Percentiles rank a stretch among this genome's conserved stretches.
phyloP scores from a whole-genome alignment of 345 rosid genomes.

The Bruguiera gymnorhiza region DNA sequence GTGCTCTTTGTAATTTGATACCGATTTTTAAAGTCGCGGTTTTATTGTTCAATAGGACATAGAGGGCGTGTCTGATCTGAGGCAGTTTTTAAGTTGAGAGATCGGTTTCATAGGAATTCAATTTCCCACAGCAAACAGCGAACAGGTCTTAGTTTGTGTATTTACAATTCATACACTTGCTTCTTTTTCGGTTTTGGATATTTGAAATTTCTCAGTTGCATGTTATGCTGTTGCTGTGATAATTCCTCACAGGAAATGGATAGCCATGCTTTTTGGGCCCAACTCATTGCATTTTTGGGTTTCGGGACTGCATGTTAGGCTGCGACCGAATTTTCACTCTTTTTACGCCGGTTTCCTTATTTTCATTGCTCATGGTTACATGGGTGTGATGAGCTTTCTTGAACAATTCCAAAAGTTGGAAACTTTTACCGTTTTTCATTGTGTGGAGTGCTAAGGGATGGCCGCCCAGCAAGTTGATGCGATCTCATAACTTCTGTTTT shows the following conservation, averaged over 20 bases:
- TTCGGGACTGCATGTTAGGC: neutral
- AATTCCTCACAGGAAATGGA: neutral
- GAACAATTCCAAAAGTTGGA: too few species aligned
- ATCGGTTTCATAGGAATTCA: slow-evolving; percentile 27
- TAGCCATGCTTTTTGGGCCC: neutral
- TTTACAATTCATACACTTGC: neutral
- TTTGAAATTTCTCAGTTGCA: too few species aligned
- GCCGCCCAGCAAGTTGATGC: too few species aligned
- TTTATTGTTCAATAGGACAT: slow-evolving; percentile 8
- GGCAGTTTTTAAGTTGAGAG: slow-evolving; percentile 26
- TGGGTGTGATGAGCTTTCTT: too few species aligned
- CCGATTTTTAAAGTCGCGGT: neutral
- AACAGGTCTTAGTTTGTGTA: slow-evolving; percentile 3
- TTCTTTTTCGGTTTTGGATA: too few species aligned
- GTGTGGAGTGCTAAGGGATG: too few species aligned
- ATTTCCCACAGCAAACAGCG: neutral
- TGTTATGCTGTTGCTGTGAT: neutral
- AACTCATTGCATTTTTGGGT: neutral
- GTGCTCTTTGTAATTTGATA: neutral
- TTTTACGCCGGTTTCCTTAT: too few species aligned
- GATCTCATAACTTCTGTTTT: too few species aligned
- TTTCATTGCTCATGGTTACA: too few species aligned
- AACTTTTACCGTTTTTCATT: too few species aligned
- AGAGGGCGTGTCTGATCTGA: slow-evolving; percentile 13
- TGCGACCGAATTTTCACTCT: too few species aligned